These are phyloP conservation scores for Chamaecyparis obtusa DNA, from an alignment of 75 land plant genomes.

Conservation along the genomic window DNA sequence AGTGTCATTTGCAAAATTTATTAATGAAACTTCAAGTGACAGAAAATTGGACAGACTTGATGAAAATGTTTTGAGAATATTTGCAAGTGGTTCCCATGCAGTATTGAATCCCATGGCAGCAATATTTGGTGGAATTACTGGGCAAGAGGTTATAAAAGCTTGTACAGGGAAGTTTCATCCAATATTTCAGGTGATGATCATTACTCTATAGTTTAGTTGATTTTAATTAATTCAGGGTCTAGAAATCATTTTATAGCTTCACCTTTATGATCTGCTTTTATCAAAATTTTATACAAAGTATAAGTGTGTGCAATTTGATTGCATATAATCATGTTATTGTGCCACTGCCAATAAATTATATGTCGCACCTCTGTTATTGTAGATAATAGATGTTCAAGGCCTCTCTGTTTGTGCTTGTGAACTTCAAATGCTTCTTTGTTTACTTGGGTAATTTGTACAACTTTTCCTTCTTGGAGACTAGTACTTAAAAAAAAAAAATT, in stretches of 20 bases:
- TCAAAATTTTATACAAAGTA: neutral
- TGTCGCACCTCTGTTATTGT: neutral
- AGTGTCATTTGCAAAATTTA: slow-evolving; percentile 26
- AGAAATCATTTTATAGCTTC: neutral
- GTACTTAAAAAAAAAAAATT: neutral
- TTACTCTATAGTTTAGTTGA: neutral
- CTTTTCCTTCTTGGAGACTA: neutral
- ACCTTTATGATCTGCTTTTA: neutral
- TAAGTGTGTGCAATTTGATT: neutral
- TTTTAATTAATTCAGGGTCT: neutral
- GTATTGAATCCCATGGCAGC: slow-evolving; percentile 95
- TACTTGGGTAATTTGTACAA: neutral
- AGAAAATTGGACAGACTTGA: slow-evolving; percentile 51
- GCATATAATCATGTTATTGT: neutral
- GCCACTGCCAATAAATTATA: neutral
- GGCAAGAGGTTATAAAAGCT: slow-evolving; percentile 85
- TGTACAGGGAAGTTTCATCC: slow-evolving; percentile 93
- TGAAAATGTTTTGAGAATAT: slow-evolving; percentile 43
- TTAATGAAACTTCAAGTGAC: slow-evolving; percentile 55
- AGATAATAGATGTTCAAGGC: neutral
- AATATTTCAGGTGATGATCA: slow-evolving; percentile 58
- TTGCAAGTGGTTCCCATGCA: slow-evolving; percentile 77
- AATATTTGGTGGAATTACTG: slow-evolving; percentile 90
- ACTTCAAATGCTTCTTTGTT: neutral
- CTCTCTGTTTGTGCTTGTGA: neutral